Base-by-base conservation (phyloP, 2,329 filamentous ascomycete species). In the Didymella pinodella region DNA sequence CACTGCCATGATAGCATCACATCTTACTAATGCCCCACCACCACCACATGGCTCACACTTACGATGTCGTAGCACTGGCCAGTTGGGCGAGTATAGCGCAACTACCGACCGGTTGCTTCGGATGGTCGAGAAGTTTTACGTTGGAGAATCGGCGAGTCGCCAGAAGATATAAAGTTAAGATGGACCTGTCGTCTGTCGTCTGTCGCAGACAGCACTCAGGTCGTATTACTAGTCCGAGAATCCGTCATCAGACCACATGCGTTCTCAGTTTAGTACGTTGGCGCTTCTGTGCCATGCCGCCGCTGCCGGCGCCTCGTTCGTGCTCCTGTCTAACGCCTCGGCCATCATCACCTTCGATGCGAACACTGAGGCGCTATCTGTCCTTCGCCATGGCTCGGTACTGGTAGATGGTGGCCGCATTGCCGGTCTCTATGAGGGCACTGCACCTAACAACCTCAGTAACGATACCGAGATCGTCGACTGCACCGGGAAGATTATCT, bases 401-500 rank as follows among this genome's bases (percentile, higher is more conserved):
- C 18, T 40, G 36, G 36, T 40, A 40, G 36, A 40, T 20, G 36
- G 36, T 40, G 36, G 20, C 36, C 36, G n/a, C n/a, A 40, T 40
- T 40, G 36, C 36, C 5, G 36, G 36, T 40, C 36, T 40, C 7
- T 40, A 40, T 10, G 36, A 40, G 7, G 36, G 36, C 36, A 18
- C n/a, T 40, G 36, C 36, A 40, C 36, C n/a, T 10, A 12, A 40
- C 36, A 18, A 16, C 18, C n/a, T 40, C 36, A 7, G n/a, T 20
- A 40, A 40, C 18, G 36, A 20, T 3, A 40, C 36, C 36, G 36
- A 40, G 3, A 18, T 40, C 36, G 18, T 40, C 8, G 36, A 40
- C 8, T 40, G 36, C 18, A 40, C 36, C 18, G 40, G 40, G 54
- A 81, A 84, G 64, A 86, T 86, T 57, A 76, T 86, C 50, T 80